phyloP scores from a whole-genome alignment of 257 asterid species.

The Fraxinus americana region DNA sequence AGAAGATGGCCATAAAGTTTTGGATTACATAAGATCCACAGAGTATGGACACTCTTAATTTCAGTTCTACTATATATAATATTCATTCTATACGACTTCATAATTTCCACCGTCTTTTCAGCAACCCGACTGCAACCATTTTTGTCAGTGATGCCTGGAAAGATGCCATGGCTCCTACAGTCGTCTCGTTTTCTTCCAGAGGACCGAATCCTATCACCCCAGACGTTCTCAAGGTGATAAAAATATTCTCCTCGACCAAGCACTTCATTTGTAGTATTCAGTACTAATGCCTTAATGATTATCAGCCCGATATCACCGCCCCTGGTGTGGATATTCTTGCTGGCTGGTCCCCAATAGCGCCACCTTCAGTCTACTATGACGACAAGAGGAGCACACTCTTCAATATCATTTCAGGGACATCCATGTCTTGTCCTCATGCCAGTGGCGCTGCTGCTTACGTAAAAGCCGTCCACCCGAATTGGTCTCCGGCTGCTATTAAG shows the following conservation, averaged over 20 bases:
- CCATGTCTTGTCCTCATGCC: slow-evolving; percentile 60
- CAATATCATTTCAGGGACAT: slow-evolving; percentile 53
- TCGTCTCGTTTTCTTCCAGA: slow-evolving; percentile 55
- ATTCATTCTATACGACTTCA: background rate
- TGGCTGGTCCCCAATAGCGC: slow-evolving; percentile 50
- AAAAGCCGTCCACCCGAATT: slow-evolving; percentile 38
- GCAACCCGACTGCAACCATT: slow-evolving; percentile 50
- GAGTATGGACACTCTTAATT: slow-evolving; percentile 23
- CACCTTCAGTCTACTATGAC: slow-evolving; percentile 28
- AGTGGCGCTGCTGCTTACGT: slow-evolving; percentile 49
- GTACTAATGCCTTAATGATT: background rate
- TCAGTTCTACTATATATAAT: background rate
- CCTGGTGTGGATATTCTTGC: slow-evolving; percentile 65
- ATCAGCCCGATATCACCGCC: slow-evolving; percentile 55
- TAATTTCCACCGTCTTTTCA: slow-evolving; percentile 5
- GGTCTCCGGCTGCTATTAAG: slow-evolving; percentile 54
- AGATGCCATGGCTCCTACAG: slow-evolving; percentile 47
- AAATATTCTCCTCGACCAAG: background rate
- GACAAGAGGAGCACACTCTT: slow-evolving; percentile 35
- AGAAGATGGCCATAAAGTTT: slow-evolving; percentile 38
- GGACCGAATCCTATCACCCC: slow-evolving; percentile 53
- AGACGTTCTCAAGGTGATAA: slow-evolving; percentile 55
- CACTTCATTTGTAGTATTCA: background rate
- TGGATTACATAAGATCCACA: slow-evolving; percentile 43
- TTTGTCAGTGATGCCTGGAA: slow-evolving; percentile 41